phyloP scores from a whole-genome alignment of 768 basidiomycete genomes.

The Mycena capillaripes region DNA sequence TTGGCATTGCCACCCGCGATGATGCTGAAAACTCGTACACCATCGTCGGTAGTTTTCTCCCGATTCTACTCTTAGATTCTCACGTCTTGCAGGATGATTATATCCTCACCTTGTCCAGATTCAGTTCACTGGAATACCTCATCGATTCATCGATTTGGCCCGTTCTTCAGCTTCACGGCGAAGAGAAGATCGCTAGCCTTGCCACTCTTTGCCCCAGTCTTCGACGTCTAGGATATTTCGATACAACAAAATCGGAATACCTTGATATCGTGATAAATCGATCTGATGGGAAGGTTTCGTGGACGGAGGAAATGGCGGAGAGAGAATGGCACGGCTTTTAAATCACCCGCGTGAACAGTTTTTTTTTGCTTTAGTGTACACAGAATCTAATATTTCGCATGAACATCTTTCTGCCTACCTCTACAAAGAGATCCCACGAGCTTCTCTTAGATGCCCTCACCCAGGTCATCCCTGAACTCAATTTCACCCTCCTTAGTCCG shows the following conservation, averaged over 20 bases:
- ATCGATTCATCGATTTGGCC: slow-evolving; percentile 40
- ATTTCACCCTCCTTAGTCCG: too few relatives aligned
- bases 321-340: slow-evolving; percentile 2
- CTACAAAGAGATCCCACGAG: too few relatives aligned
- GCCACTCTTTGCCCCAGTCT: slow-evolving; percentile 30
- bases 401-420: too few relatives aligned
- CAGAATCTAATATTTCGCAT: too few relatives aligned
- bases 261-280: slow-evolving; percentile 35
- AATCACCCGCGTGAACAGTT: too few relatives aligned
- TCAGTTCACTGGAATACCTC: slow-evolving; percentile 31
- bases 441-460: too few relatives aligned
- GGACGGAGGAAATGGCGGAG: slow-evolving; percentile 26
- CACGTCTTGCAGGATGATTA: slow-evolving; percentile 38
- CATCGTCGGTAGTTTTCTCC: slow-evolving; percentile 27
- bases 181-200: slow-evolving; percentile 30
- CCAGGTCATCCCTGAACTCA: too few relatives aligned
- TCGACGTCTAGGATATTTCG: slow-evolving; percentile 33
- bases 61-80: neutral
- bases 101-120: slow-evolving; percentile 39
- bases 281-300: slow-evolving; percentile 21
- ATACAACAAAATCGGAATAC: neutral
- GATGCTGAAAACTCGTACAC: slow-evolving; percentile 28
- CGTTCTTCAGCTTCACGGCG: slow-evolving; percentile 2
- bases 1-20: slow-evolving; percentile 32
- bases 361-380: too few relatives aligned